Evolutionary conservation across 192 early-diverging fungal species (phyloP), one percentile per base, ranked within the genome.

Genomic region (Podila epicladia): DNA sequence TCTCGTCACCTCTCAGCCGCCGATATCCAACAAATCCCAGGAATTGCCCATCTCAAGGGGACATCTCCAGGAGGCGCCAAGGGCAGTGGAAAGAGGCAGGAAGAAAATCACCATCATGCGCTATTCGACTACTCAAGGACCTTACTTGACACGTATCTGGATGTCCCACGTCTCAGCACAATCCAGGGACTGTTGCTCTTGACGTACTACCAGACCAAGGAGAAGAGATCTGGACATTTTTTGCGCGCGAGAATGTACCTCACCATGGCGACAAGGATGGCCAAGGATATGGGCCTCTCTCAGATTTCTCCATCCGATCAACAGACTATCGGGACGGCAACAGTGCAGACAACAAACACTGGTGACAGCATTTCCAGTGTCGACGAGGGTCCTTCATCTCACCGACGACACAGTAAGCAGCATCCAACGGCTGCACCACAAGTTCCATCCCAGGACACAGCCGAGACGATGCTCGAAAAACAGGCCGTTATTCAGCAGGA

Each of bases 271-370:
- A 58, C 73, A 17, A 74, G 90, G 35, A 93, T 93, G 88, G 92
- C 92, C 3, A 87, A 88, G 64, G 92, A 93, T 58, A 73, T 93
- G 62, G 92, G 91, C 9, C 77, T 94, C 28, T 31, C 76, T 32
- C 62, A 20, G 60, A 15, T 19, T 3, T 41, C 3, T n/a, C 20
- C 62, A 3, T 9, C 7, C 20, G 35, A 63, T 4, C 31, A 63
- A 20, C 20, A 17, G 15, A 63, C 9, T 38, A 24, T 33, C 20
- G 62, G 22, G 33, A 22, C 35, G 20, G 20, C 62, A 38, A 17
- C 33, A 24, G 5, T n/a, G 9, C 15, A 45, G 62, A 15, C 35
- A 38, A 63, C 62, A 32, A 63, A 61, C 17, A 67, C 63, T 7
- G 62, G 53, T 28, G 33, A 60, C 5, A 50, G 55, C 1, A 24